Base-by-base conservation (phyloP, 1,284 basidiomycete species). In the Naganishia cerealis region DNA sequence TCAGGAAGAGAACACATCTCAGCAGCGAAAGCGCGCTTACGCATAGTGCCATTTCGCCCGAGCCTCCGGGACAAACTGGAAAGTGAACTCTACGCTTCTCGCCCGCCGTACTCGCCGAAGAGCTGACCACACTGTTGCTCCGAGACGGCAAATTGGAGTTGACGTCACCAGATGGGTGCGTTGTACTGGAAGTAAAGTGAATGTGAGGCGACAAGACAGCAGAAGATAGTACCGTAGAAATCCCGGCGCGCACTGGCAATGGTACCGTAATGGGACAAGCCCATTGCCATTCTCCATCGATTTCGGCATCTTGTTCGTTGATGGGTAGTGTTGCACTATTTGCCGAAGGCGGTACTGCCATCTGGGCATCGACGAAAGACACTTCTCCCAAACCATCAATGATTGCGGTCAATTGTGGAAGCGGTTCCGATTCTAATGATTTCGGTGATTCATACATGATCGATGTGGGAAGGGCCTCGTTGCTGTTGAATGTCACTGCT, bases 21-120 rank as follows among this genome's bases (percentile, higher is more conserved):
- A 36, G 13, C 6, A 43, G 13, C 36, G 16, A 55, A 2, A 91
- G 16, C n/a, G 16, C 9, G n/a, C 90, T 0, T 82, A 81, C 24
- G 74, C 84, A 0, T 87, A 91, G 71, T 90, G 91, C 2, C 86
- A 87, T 67, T 92, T 92, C 80, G 83, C 87, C 69, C 80, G 83
- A 5, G 84, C 81, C 26, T 83, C 91, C 72, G 78, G 75, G 1
- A 81, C 92, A 21, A 78, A 83, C 10, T 91, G 89, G 89, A 85
- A 88, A 67, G 81, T 59, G 55, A 0, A 67, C 66, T 16, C 66
- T 52, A 52, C 59, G 59, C 46, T 62, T 62, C 50, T 40, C 59
- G 38, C 59, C 46, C 5, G 59, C 39, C 29, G 33, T 38, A 53
- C 59, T 62, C 12, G 48, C 59, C 9, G 48, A 53, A 13, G 59